A percentile compares a stretch with the other conserved stretches of the same genome.
phyloP scores from a whole-genome alignment of 148 eudicot species.

The Suaeda aralocaspica region DNA sequence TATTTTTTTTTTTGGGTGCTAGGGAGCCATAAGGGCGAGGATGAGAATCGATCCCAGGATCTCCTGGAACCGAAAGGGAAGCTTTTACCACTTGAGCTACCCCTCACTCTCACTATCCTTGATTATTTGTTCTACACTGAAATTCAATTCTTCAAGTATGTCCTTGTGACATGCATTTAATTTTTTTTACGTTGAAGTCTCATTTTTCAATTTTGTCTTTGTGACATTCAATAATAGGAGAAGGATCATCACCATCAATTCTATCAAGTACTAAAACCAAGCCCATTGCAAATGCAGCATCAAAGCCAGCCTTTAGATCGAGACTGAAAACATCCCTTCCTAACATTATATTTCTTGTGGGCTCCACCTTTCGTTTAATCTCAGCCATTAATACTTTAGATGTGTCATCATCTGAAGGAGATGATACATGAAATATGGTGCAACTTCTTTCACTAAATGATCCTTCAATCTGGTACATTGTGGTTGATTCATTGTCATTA shows the following conservation, averaged over 20 bases:
- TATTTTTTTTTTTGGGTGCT: no score
- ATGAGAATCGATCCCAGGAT: no score
- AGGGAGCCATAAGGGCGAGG: no score
- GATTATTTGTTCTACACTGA: no score
- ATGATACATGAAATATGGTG: slow-evolving; percentile 16
- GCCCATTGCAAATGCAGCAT: slow-evolving; percentile 33
- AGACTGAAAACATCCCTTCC: slow-evolving; percentile 31
- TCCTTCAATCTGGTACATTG: slow-evolving; percentile 25
- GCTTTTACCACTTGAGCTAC: no score
- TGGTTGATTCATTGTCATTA: neutral
- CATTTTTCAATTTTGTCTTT: no score
- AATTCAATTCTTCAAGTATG: no score
- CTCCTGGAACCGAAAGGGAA: no score
- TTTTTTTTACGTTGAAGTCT: no score
- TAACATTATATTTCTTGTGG: slow-evolving; percentile 22
- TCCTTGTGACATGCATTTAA: no score
- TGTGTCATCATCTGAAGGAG: neutral
- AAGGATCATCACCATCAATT: slow-evolving; percentile 22
- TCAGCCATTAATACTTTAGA: slow-evolving; percentile 9
- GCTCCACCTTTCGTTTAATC: slow-evolving; percentile 25
- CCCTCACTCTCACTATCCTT: no score
- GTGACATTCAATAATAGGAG: no score
- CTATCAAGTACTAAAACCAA: slow-evolving; percentile 30
- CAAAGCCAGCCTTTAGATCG: slow-evolving; percentile 22
- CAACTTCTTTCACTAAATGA: slow-evolving; percentile 27